Evolutionary conservation across 2,329 filamentous ascomycete genomes (phyloP).

Genomic region (Dothiorella sarmentorum): DNA sequence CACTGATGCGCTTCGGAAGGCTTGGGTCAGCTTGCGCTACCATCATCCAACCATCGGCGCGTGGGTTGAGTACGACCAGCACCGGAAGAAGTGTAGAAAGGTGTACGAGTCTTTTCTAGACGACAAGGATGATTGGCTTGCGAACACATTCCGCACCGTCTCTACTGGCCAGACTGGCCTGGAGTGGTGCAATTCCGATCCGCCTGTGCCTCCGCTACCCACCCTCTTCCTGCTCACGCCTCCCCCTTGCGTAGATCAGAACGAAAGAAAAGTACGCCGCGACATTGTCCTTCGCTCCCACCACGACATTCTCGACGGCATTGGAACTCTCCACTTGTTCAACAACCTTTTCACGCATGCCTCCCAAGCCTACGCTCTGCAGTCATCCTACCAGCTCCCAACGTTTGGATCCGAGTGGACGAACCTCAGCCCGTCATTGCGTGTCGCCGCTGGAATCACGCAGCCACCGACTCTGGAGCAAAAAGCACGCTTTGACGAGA

Average conservation of each 20-base stretch:
- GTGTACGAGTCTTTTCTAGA: conserved; percentile 23
- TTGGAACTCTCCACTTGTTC: conserved; percentile 38
- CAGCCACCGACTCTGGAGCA: conserved; percentile 2
- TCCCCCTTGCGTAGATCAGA: background rate
- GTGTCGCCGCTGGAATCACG: conserved; percentile 17
- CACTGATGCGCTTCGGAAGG: conserved; percentile 32
- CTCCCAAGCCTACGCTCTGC: conserved; percentile 23
- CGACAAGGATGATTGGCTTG: conserved; percentile 27
- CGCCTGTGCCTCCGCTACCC: conserved; percentile 31
- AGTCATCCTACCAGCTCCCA: conserved; percentile 18
- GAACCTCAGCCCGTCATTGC: conserved; percentile 23
- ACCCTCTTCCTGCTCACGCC: conserved; percentile 35
- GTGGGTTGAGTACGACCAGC: conserved; percentile 22
- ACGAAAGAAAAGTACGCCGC: conserved; percentile 21
- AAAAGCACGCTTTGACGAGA: background rate
- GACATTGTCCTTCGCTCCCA: conserved; percentile 39
- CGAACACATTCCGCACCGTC: conserved; percentile 30
- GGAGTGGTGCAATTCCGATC: conserved; percentile 38
- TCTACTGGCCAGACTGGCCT: conserved; percentile 25
- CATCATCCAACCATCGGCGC: conserved; percentile 37
- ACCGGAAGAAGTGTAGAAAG: conserved; percentile 28
- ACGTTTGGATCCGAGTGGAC: conserved; percentile 29
- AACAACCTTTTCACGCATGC: conserved; percentile 30
- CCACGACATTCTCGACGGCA: conserved; percentile 42
- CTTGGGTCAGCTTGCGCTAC: conserved; percentile 35